These are phyloP conservation scores for Ammopiptanthus mongolicus DNA, from an alignment of 306 rosid species.

Conservation along the genomic window DNA sequence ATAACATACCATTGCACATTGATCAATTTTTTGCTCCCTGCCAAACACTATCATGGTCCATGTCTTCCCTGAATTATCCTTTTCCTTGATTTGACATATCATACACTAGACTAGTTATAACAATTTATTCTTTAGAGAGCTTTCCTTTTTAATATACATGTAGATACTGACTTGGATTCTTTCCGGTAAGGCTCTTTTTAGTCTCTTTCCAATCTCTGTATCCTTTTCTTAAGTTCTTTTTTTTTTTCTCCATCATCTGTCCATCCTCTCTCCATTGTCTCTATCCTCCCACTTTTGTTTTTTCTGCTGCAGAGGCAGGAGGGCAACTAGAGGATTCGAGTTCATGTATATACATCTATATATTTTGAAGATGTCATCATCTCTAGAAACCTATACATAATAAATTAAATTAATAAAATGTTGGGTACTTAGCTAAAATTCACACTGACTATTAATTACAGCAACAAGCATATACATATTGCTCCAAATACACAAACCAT, in stretches of 20 bases:
- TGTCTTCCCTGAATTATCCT: not conserved
- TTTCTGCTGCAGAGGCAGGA: too few species aligned
- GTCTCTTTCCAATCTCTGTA: too few species aligned
- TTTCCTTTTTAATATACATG: not conserved
- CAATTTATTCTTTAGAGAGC: not conserved
- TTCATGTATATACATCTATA: not conserved
- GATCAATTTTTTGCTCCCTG: constrained; percentile 20
- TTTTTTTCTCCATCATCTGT: too few species aligned
- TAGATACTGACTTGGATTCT: too few species aligned
- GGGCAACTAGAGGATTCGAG: too few species aligned
- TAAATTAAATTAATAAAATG: constrained; percentile 7
- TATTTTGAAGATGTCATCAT: not conserved
- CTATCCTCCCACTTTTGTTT: too few species aligned
- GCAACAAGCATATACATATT: not conserved
- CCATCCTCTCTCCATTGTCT: too few species aligned
- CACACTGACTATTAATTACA: not conserved
- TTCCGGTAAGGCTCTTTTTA: too few species aligned
- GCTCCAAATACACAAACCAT: constrained; percentile 11
- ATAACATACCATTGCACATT: not conserved
- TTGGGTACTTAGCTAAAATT: not conserved
- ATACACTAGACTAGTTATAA: not conserved
- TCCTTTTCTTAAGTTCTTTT: too few species aligned
- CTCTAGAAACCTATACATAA: constrained; percentile 5
- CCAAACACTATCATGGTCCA: constrained; percentile 1
- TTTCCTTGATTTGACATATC: constrained; percentile 19